phyloP scores from a whole-genome alignment of 768 basidiomycete species.

The Phylloporus sp. region DNA sequence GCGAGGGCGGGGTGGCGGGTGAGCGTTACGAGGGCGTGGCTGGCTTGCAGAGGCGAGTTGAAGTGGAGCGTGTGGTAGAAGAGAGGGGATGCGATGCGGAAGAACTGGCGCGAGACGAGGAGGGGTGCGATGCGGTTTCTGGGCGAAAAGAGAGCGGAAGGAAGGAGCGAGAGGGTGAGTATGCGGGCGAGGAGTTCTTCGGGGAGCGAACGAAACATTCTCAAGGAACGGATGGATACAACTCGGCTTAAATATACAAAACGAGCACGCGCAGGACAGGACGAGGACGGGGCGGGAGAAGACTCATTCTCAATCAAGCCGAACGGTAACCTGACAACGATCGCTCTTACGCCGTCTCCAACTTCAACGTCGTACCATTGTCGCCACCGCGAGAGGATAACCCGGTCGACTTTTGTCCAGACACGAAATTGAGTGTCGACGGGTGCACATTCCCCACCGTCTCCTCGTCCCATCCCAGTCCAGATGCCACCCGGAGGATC shows the following conservation, averaged over 20 bases:
- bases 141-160: constrained; percentile 14
- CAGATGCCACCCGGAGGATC: constrained; percentile 22
- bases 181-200: constrained; percentile 49
- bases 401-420: neutral
- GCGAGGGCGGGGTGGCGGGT: constrained; percentile 36
- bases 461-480: constrained; percentile 13
- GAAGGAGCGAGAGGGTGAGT: constrained; percentile 29
- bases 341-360: neutral
- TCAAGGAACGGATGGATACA: neutral
- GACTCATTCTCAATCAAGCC: constrained; percentile 13
- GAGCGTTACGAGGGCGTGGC: constrained; percentile 37
- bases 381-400: neutral
- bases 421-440: constrained; percentile 15
- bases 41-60: constrained; percentile 37
- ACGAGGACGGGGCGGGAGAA: neutral
- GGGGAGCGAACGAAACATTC: constrained; percentile 26
- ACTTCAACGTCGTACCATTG: neutral
- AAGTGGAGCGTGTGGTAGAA: constrained; percentile 54
- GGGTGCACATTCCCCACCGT: neutral
- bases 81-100: constrained; percentile 54
- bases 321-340: constrained; percentile 3
- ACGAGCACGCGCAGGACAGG: neutral
- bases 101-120: constrained; percentile 48
- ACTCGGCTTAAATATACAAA: constrained; percentile 5
- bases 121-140: constrained; percentile 39